Base-by-base conservation (phyloP, 2,329 filamentous ascomycete species). In the Fusarium nematophilum region DNA sequence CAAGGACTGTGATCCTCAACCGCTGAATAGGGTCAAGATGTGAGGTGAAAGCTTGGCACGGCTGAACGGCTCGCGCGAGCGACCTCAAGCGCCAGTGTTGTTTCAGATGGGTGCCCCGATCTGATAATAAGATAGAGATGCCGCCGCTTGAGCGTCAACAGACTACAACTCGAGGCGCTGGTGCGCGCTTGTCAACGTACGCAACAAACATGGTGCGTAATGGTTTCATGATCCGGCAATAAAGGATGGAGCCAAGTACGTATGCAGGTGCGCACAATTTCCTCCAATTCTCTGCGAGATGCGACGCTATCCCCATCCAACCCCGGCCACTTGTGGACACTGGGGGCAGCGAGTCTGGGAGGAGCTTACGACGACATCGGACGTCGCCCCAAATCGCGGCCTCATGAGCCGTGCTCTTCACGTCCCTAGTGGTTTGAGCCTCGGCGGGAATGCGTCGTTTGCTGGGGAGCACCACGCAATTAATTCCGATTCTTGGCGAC, bases 301-400 rank as follows among this genome's bases (percentile, higher is more conserved):
- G 29, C 25, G 46, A 49, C 46, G 37, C 46, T 33, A 49, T 49
- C 29, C 36, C 46, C 36, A 40, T 42, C 26, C 10, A 34, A 38
- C 34, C 40, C 40, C 40, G 33, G 53, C 37, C 51, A 38, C 17
- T 57, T 47, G 48, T 51, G 53, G 48, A 46, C 29, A 39, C 50
- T 2, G 23, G 27, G 29, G 14, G n/a, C 14, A 14, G 13, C 15
- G 6, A 17, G 8, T 27, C 9, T 13, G 15, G 27, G 43, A 49
- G 31, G 51, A 29, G 60, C 60, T 63, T 51, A 63, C 60, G 60
- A 63, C 60, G 60, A 63, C 60, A 43, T 45, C 43, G 40, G 49
- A 54, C 27, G 49, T 51, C 44, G 50, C 40, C 30, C 48, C 34
- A 42, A 38, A 48, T 42, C 33, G 33, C 48, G 48, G 23, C 48